A percentile compares a stretch with the other conserved stretches of the same genome.
Conservation (phyloP, 345 rosid genomes). For the Eucalyptus cladocalyx region DNA sequence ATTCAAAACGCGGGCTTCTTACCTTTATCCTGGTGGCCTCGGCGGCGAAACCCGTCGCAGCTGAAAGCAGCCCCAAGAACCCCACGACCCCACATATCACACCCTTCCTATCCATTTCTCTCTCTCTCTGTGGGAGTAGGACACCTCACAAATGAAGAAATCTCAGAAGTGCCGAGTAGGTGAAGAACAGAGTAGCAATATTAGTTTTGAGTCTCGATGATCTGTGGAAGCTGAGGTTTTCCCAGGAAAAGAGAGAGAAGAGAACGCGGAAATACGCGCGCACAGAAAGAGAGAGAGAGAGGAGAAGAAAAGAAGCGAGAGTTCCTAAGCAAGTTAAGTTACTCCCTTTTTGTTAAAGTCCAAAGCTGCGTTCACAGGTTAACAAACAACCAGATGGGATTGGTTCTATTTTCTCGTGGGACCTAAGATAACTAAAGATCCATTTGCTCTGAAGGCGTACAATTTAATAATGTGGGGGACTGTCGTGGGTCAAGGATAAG, state of each 20-base stretch:
- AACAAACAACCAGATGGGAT: background rate
- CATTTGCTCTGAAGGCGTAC: background rate
- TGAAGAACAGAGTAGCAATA: background rate
- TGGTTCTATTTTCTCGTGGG: background rate
- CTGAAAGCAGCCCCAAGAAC: conserved; percentile 58
- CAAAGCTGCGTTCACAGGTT: background rate
- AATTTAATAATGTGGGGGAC: background rate
- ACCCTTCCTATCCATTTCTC: conserved; percentile 29
- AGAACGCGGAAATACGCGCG: background rate
- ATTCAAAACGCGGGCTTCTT: background rate
- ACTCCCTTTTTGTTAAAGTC: background rate
- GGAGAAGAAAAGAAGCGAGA: background rate
- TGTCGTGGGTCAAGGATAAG: background rate
- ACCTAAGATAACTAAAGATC: background rate
- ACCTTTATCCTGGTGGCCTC: conserved; percentile 89
- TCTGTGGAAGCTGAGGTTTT: background rate
- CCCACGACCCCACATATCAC: conserved; percentile 37
- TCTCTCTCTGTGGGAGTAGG: background rate
- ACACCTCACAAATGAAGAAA: background rate
- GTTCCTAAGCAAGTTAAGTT: background rate
- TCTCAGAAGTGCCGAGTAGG: background rate
- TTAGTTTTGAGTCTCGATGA: background rate
- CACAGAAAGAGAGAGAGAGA: too few species aligned
- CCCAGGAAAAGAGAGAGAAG: background rate
- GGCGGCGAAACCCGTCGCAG: conserved; percentile 79